phyloP scores from a whole-genome alignment of 352 stramenopile species.

The Pythium graminicola region DNA sequence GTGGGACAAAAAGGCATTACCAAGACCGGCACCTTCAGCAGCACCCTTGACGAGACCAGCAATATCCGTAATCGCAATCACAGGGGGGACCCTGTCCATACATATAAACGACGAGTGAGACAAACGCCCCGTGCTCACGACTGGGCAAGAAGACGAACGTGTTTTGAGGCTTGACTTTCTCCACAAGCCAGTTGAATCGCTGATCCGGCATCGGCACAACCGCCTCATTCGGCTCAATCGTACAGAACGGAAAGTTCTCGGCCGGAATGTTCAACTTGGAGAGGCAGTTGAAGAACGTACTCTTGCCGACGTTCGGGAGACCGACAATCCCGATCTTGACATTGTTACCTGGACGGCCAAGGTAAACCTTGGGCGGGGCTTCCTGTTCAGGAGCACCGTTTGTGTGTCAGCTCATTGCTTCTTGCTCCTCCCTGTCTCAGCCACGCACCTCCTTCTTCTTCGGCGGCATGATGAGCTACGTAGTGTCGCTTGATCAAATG shows the following conservation, averaged over 20 bases:
- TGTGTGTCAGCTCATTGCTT: neutral
- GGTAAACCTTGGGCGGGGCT: constrained; percentile 54
- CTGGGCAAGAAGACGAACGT: constrained; percentile 40
- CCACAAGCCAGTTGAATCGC: constrained; percentile 98
- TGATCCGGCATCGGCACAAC: constrained; percentile 96
- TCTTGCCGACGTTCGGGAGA: constrained; percentile 99
- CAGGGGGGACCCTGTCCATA: constrained; percentile 80
- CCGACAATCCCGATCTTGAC: constrained; percentile 99
- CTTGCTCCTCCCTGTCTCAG: neutral
- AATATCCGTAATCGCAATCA: constrained; percentile 99
- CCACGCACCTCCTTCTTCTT: constrained; percentile 81
- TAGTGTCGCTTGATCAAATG: neutral
- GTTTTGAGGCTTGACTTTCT: constrained; percentile 92
- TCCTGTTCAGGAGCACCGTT: constrained; percentile 4
- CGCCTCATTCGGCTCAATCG: constrained; percentile 98
- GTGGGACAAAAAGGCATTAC: constrained; percentile 99
- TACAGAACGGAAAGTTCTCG: constrained; percentile 96
- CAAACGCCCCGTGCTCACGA: neutral
- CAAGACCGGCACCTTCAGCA: constrained; percentile 96
- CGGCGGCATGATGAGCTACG: constrained; percentile 44
- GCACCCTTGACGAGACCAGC: constrained; percentile 97
- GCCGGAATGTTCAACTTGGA: constrained; percentile 90
- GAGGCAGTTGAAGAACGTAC: constrained; percentile 99
- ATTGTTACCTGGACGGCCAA: constrained; percentile 87
- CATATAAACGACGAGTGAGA: neutral